Percentiles rank a stretch among this genome's conserved stretches.
These are phyloP conservation scores for Ceratocystis albifundus DNA, from an alignment of 2,329 filamentous ascomycete species.

Conservation along the genomic window DNA sequence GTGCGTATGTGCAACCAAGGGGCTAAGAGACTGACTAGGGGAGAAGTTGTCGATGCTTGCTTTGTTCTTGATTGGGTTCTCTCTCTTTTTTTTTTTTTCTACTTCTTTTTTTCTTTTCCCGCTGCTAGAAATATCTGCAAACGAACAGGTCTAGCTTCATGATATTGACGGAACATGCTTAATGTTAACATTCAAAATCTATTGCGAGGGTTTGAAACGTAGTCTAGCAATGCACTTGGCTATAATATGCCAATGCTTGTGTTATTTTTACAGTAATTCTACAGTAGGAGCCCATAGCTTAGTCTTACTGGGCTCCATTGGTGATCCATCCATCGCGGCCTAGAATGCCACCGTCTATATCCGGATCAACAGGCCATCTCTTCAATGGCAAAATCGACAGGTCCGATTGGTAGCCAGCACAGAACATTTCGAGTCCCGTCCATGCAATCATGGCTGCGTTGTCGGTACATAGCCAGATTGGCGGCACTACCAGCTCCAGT, in stretches of 20 bases:
- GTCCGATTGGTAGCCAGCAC: slow-evolving; percentile 57
- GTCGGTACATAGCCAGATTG: slow-evolving; percentile 69
- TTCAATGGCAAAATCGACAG: slow-evolving; percentile 48
- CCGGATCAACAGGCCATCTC: slow-evolving; percentile 64
- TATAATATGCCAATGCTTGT: background rate
- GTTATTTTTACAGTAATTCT: slow-evolving; percentile 23
- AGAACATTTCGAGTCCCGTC: slow-evolving; percentile 85
- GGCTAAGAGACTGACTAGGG: background rate
- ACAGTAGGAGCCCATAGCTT: slow-evolving; percentile 20
- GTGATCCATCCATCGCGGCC: slow-evolving; percentile 42
- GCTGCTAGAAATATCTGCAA: slow-evolving; percentile 16
- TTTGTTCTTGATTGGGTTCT: slow-evolving; percentile 15
- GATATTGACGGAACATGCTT: slow-evolving; percentile 20
- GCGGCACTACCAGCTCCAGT: slow-evolving; percentile 61
- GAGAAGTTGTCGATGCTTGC: slow-evolving; percentile 1
- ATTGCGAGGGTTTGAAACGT: background rate
- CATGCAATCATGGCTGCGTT: slow-evolving; percentile 98
- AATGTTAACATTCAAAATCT: slow-evolving; percentile 18
- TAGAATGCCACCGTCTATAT: slow-evolving; percentile 52
- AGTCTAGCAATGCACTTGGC: background rate
- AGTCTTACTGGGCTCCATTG: slow-evolving; percentile 7
- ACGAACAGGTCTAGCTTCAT: slow-evolving; percentile 19
- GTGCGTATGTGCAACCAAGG: slow-evolving; percentile 3
- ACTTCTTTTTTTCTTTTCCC: slow-evolving; percentile 3
- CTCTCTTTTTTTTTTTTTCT: too few species aligned